Conservation (phyloP, 1,139 yeast genomes). For the Hansenula sp. region DNA sequence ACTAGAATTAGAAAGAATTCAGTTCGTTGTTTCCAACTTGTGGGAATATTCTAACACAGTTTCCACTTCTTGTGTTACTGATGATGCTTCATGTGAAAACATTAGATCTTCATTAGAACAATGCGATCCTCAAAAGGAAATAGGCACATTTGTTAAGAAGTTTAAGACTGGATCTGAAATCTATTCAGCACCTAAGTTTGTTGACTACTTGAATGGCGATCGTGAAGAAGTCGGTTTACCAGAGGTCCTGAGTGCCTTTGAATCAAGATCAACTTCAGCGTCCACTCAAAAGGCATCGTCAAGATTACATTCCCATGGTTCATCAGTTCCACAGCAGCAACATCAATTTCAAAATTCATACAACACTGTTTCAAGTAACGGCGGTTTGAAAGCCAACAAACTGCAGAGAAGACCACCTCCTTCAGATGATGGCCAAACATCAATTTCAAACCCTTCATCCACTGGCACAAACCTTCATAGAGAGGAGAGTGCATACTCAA, state of each 20-base stretch:
- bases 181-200: constrained; percentile 50
- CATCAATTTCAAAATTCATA: neutral
- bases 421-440: constrained; percentile 26
- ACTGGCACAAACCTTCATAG: constrained; percentile 14
- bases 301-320: constrained; percentile 8
- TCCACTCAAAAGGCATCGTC: constrained; percentile 6
- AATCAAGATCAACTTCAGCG: constrained; percentile 10
- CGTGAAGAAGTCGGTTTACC: constrained; percentile 10
- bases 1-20: constrained; percentile 76
- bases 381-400: neutral
- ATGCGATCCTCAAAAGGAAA: constrained; percentile 61
- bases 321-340: neutral
- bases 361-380: neutral
- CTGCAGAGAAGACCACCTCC: constrained; percentile 30
- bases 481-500: constrained; percentile 36
- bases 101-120: constrained; percentile 67
- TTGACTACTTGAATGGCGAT: constrained; percentile 44
- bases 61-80: constrained; percentile 74
- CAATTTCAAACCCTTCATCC: constrained; percentile 19
- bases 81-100: constrained; percentile 71
- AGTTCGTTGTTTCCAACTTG: constrained; percentile 67
- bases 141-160: constrained; percentile 48
- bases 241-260: neutral
- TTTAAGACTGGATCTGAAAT: constrained; percentile 69
- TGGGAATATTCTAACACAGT: constrained; percentile 82